A percentile compares a stretch with the other conserved stretches of the same genome.
phyloP scores from a whole-genome alignment of 805 yeast species.

The Scheffersomyces stipitis region DNA sequence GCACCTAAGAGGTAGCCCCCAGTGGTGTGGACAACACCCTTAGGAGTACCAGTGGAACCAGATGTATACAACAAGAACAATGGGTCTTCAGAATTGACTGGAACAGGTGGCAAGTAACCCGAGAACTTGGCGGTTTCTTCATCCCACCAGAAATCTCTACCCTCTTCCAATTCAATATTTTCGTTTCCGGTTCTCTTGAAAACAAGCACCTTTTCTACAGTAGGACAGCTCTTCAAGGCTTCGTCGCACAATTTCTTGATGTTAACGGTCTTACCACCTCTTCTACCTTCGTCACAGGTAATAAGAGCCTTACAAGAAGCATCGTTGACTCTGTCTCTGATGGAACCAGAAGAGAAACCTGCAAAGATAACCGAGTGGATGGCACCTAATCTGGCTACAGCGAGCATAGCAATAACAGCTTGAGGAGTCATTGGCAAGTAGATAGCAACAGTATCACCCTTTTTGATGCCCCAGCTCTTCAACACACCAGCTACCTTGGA shows the following conservation, averaged over 20 bases:
- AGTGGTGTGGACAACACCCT: constrained; percentile 80
- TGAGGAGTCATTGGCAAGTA: constrained; percentile 86
- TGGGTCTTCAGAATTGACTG: constrained; percentile 80
- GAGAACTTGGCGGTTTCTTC: constrained; percentile 65
- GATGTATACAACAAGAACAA: constrained; percentile 79
- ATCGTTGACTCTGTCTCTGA: constrained; percentile 69
- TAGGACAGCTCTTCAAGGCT: constrained; percentile 65
- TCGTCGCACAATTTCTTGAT: constrained; percentile 83
- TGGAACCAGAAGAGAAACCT: constrained; percentile 74
- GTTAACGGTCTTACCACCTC: constrained; percentile 81
- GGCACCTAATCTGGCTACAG: constrained; percentile 80
- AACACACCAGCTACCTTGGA: constrained; percentile 71
- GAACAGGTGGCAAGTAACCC: constrained; percentile 69
- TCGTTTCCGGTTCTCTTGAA: constrained; percentile 70
- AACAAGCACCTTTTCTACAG: constrained; percentile 68
- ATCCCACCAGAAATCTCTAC: constrained; percentile 78
- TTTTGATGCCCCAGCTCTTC: constrained; percentile 62
- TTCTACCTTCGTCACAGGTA: constrained; percentile 78
- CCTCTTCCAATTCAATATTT: constrained; percentile 47
- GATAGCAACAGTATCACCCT: constrained; percentile 85
- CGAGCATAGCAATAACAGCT: constrained; percentile 72
- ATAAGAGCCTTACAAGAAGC: constrained; percentile 71
- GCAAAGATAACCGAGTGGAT: constrained; percentile 85
- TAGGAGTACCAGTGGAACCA: constrained; percentile 87
- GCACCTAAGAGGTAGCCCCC: constrained; percentile 80